A percentile compares a stretch with the other conserved stretches of the same genome.
Evolutionary conservation across 106 monocot genomes (phyloP).

Genomic region (Hemerocallis citrina): DNA sequence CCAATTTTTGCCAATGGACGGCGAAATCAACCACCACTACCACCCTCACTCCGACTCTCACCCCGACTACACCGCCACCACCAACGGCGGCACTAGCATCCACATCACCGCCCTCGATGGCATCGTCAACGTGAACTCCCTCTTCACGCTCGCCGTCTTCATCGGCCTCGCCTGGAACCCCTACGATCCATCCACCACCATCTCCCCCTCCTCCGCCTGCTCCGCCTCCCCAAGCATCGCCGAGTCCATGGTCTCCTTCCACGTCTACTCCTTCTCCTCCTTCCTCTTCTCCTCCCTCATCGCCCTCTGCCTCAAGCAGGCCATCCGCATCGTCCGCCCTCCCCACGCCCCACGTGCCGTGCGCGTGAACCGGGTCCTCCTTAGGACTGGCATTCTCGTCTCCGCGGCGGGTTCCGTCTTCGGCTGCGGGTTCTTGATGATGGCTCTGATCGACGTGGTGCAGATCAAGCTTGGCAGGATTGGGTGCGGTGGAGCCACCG

Average conservation of each 20-base stretch:
- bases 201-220: slow-evolving; percentile 30
- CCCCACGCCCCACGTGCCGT: not conserved
- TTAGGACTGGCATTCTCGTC: slow-evolving; percentile 46
- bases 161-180: slow-evolving; percentile 75
- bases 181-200: slow-evolving; percentile 16
- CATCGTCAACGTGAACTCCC: slow-evolving; percentile 87
- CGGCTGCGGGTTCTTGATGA: slow-evolving; percentile 67
- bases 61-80: not conserved
- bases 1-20: not conserved
- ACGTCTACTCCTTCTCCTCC: slow-evolving; percentile 73
- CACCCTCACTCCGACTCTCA: not conserved
- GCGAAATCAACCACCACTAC: not conserved
- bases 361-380: slow-evolving; percentile 31
- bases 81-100: slow-evolving; percentile 44
- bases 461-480: slow-evolving; percentile 70
- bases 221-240: slow-evolving; percentile 11
- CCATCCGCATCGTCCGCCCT: slow-evolving; percentile 35
- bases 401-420: slow-evolving; percentile 50
- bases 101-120: slow-evolving; percentile 87
- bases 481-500: slow-evolving; percentile 33
- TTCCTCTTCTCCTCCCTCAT: slow-evolving; percentile 90
- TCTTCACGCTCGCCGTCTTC: slow-evolving; percentile 88
- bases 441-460: slow-evolving; percentile 66
- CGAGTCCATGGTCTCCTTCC: slow-evolving; percentile 59
- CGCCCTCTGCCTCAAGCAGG: slow-evolving; percentile 82